Conservation (phyloP, 2,329 filamentous ascomycete species). For the Penicillium polonicum region DNA sequence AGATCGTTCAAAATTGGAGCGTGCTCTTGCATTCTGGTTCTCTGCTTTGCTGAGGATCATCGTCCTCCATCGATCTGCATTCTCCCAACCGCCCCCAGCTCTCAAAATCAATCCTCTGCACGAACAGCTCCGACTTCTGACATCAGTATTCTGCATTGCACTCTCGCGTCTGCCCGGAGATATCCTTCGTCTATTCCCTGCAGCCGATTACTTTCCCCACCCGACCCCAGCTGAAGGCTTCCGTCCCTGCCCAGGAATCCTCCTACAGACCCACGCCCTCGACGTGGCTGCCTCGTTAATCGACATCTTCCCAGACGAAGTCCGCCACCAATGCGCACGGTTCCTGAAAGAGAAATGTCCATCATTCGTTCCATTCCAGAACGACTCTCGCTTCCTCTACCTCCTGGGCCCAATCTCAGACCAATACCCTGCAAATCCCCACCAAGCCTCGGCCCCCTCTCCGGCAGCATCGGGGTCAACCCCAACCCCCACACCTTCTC, state of each 20-base stretch:
- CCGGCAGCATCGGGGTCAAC: constrained; percentile 34
- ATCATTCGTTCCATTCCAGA: constrained; percentile 38
- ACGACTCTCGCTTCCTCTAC: constrained; percentile 41
- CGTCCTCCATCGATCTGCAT: constrained; percentile 41
- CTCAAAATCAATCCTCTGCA: constrained; percentile 28
- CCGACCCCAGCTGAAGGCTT: constrained; percentile 22
- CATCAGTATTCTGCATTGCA: constrained; percentile 42
- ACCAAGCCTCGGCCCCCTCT: constrained; percentile 32
- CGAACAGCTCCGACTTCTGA: constrained; percentile 39
- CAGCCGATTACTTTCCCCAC: constrained; percentile 33
- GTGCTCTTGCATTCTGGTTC: constrained; percentile 41
- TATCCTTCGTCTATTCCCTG: constrained; percentile 31
- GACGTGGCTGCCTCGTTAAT: constrained; percentile 47
- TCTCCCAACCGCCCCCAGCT: constrained; percentile 27
- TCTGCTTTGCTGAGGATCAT: constrained; percentile 43
- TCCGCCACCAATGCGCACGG: constrained; percentile 42
- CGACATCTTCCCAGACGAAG: constrained; percentile 47
- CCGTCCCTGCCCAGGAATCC: constrained; percentile 33
- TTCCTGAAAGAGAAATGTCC: constrained; percentile 46
- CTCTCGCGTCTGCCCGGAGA: constrained; percentile 39
- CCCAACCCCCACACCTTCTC: constrained; percentile 28
- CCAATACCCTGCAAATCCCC: constrained; percentile 14
- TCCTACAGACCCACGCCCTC: constrained; percentile 42
- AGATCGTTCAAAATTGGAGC: constrained; percentile 29
- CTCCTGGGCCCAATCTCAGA: constrained; percentile 43